phyloP scores from a whole-genome alignment of 1,139 yeast genomes.

The Protomyces arabidopsidicola region DNA sequence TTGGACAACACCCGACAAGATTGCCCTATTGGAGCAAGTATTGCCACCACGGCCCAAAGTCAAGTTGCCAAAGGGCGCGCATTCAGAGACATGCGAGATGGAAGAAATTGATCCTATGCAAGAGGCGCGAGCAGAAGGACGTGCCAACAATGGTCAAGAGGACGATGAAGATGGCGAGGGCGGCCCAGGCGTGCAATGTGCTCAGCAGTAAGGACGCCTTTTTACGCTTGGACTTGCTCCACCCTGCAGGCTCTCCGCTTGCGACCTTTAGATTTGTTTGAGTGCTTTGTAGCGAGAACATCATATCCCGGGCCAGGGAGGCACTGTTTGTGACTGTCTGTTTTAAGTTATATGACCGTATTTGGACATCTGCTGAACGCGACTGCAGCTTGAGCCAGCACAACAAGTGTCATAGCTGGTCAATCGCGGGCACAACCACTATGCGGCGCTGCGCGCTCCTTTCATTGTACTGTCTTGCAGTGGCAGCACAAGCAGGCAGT shows the following conservation, averaged over 20 bases:
- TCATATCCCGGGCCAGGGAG: neutral
- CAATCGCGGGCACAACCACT: neutral
- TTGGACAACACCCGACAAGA: constrained; percentile 43
- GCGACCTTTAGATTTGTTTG: neutral
- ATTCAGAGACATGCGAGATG: constrained; percentile 78
- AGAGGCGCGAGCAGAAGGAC: constrained; percentile 43
- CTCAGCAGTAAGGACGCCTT: constrained; percentile 51
- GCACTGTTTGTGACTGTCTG: too few relatives aligned
- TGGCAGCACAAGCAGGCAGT: neutral
- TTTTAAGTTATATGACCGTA: too few relatives aligned
- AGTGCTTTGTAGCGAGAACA: neutral
- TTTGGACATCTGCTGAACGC: neutral
- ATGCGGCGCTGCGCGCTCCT: neutral
- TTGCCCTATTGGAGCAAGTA: constrained; percentile 42
- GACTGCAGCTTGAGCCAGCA: neutral
- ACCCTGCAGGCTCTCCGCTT: too few relatives aligned
- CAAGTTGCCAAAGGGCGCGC: constrained; percentile 40
- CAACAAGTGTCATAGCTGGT: neutral
- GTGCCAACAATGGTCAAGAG: constrained; percentile 40
- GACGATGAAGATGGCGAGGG: constrained; percentile 57
- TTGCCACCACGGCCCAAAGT: constrained; percentile 43
- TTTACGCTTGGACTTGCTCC: neutral
- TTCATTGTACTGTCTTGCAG: neutral
- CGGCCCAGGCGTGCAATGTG: constrained; percentile 66
- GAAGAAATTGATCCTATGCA: constrained; percentile 56